A percentile compares a stretch with the other conserved stretches of the same genome.
phyloP scores from a whole-genome alignment of 768 basidiomycete genomes.

The Wakefieldia striispora region DNA sequence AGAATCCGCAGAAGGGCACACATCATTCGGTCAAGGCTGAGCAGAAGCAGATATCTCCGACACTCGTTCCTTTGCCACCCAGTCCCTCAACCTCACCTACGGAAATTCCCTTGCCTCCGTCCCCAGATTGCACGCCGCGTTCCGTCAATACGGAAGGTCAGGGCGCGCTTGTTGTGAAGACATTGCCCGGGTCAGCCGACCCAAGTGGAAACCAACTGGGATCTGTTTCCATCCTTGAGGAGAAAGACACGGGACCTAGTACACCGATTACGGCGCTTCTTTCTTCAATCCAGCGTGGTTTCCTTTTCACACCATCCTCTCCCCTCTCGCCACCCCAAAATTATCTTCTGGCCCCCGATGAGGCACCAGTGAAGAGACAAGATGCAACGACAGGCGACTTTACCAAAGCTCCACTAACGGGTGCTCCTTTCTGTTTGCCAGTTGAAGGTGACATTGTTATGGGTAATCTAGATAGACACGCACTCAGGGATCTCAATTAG shows the following conservation, averaged over 20 bases:
- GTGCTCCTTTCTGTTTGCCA: constrained; percentile 7
- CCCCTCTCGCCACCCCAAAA: constrained; percentile 58
- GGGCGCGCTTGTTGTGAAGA: constrained; percentile 1
- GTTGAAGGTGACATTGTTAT: constrained; percentile 6
- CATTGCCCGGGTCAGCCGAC: background rate
- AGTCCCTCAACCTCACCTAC: constrained; percentile 20
- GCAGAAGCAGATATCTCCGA: constrained; percentile 15
- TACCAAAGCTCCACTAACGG: background rate
- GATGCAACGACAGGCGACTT: background rate
- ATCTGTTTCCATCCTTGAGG: constrained; percentile 2
- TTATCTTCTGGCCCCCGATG: constrained; percentile 28
- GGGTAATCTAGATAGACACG: constrained; percentile 22
- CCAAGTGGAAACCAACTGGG: background rate
- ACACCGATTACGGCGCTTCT: constrained; percentile 69
- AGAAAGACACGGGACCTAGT: constrained; percentile 24
- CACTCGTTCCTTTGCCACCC: constrained; percentile 18
- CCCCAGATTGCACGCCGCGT: constrained; percentile 11
- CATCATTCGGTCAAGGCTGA: constrained; percentile 11
- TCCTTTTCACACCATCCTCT: constrained; percentile 61
- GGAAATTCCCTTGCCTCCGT: constrained; percentile 21
- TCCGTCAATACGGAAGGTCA: constrained; percentile 1
- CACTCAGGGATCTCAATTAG: constrained; percentile 27
- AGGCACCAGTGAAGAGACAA: constrained; percentile 8
- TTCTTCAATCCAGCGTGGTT: constrained; percentile 62
- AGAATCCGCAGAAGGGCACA: constrained; percentile 8